These are phyloP conservation scores for Coffea eugenioides DNA, from an alignment of 257 asterid genomes.

Conservation along the genomic window DNA sequence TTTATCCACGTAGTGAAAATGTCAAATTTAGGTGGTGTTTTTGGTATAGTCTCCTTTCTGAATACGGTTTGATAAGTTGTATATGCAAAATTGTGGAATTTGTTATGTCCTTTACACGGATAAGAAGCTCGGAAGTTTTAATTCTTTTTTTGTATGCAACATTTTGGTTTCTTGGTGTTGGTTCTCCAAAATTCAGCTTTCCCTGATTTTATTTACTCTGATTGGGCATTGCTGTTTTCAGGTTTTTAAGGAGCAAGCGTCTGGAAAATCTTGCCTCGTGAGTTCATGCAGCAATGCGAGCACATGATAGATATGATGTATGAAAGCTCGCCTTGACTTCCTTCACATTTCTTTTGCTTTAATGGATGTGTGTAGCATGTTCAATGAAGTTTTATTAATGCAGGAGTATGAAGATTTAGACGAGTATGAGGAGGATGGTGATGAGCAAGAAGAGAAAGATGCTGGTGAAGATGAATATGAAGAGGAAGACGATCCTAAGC, in stretches of 20 bases:
- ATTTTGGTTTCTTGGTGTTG: background rate
- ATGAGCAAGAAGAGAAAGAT: constrained; percentile 56
- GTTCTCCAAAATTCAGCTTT: background rate
- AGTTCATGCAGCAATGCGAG: constrained; percentile 26
- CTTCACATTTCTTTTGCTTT: background rate
- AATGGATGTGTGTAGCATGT: background rate
- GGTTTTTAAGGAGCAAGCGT: background rate
- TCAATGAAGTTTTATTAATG: constrained; percentile 9
- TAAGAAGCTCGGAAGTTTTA: background rate
- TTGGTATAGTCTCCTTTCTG: background rate
- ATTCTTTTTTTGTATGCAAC: background rate
- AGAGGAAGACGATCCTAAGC: constrained; percentile 55
- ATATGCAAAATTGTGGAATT: background rate
- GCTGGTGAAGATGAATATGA: constrained; percentile 47
- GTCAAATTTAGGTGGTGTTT: background rate
- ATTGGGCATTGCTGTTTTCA: background rate
- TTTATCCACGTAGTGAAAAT: background rate
- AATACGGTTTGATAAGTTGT: background rate
- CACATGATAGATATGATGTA: constrained; percentile 26
- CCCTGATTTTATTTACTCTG: background rate
- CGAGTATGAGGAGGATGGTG: constrained; percentile 71
- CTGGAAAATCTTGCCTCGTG: constrained; percentile 5
- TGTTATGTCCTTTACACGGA: background rate
- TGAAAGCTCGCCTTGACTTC: background rate
- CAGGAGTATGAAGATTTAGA: constrained; percentile 63